phyloP scores from a whole-genome alignment of 108 stramenopile species.

The Cyclotella cryptica region DNA sequence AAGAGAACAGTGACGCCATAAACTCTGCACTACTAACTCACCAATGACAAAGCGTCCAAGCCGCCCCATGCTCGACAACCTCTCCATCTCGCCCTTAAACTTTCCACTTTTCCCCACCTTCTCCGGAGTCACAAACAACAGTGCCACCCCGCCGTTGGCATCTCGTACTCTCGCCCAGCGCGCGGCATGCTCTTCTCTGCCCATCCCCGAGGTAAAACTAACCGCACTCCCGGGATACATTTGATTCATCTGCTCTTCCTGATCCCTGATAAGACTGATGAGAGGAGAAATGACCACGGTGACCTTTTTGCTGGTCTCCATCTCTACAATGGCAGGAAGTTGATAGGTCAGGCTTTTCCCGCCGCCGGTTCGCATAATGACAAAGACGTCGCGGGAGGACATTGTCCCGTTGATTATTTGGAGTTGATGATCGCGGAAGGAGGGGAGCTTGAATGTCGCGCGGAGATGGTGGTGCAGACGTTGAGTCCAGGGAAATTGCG shows the following conservation, averaged over 20 bases:
- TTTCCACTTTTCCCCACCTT: slow-evolving; percentile 65
- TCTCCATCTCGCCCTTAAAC: slow-evolving; percentile 74
- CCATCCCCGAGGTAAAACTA: slow-evolving; percentile 71
- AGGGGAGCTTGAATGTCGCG: slow-evolving; percentile 66
- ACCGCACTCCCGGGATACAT: slow-evolving; percentile 59
- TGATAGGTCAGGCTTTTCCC: slow-evolving; percentile 95
- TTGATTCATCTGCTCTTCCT: slow-evolving; percentile 90
- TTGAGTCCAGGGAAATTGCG: slow-evolving; percentile 47
- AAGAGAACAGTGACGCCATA: neutral
- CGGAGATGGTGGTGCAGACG: slow-evolving; percentile 52
- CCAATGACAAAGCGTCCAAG: slow-evolving; percentile 95
- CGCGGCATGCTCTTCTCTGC: slow-evolving; percentile 63
- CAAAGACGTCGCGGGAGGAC: slow-evolving; percentile 82
- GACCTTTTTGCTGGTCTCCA: slow-evolving; percentile 53
- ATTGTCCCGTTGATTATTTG: slow-evolving; percentile 89
- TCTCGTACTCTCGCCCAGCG: slow-evolving; percentile 75
- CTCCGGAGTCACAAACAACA: slow-evolving; percentile 98
- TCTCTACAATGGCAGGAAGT: slow-evolving; percentile 82
- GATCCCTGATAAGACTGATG: slow-evolving; percentile 94
- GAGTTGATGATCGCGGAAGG: slow-evolving; percentile 89
- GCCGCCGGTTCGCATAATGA: slow-evolving; percentile 94
- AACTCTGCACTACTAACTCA: slow-evolving; percentile 50
- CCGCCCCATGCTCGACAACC: slow-evolving; percentile 59
- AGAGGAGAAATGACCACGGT: slow-evolving; percentile 91
- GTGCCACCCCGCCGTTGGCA: slow-evolving; percentile 58